Conservation (phyloP, 2,329 filamentous ascomycete species). For the Aureobasidium sp. region DNA sequence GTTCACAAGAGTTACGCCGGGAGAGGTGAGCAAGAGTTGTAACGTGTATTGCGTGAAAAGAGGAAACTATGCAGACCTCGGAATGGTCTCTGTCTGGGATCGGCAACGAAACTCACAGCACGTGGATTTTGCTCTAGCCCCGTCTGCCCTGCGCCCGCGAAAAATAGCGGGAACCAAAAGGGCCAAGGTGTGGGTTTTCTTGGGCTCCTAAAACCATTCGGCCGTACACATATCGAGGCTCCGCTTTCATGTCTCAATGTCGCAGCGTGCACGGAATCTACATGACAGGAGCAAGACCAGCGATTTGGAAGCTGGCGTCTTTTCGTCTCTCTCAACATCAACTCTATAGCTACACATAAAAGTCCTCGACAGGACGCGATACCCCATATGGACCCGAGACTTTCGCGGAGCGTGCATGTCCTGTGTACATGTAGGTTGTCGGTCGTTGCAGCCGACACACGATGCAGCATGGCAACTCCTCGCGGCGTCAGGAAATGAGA, state of each 20-base stretch:
- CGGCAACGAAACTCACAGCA: conserved; percentile 11
- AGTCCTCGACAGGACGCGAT: neutral
- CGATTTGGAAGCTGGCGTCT: conserved; percentile 6
- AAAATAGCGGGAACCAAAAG: conserved; percentile 15
- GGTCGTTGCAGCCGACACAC: neutral
- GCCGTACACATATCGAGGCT: conserved; percentile 9
- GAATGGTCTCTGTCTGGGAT: conserved; percentile 14
- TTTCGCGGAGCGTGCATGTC: neutral
- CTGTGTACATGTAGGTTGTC: neutral
- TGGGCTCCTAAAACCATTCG: conserved; percentile 11
- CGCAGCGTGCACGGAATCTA: conserved; percentile 7
- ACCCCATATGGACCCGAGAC: neutral
- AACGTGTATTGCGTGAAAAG: conserved; percentile 13
- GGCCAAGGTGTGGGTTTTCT: neutral
- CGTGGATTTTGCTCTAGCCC: conserved; percentile 10
- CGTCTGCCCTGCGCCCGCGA: conserved; percentile 12
- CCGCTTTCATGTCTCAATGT: conserved; percentile 7
- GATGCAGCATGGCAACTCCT: conserved; percentile 4
- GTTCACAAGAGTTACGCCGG: conserved; percentile 9
- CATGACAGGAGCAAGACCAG: neutral
- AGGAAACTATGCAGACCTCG: conserved; percentile 15
- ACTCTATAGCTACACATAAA: neutral
- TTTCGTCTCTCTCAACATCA: neutral
- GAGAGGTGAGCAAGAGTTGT: conserved; percentile 4
- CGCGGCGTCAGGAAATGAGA: conserved; percentile 1